Evolutionary conservation across 1,139 yeast genomes (phyloP), one percentile per base, ranked within the genome.

Genomic region (Nadsonia starkeyi-henricii): DNA sequence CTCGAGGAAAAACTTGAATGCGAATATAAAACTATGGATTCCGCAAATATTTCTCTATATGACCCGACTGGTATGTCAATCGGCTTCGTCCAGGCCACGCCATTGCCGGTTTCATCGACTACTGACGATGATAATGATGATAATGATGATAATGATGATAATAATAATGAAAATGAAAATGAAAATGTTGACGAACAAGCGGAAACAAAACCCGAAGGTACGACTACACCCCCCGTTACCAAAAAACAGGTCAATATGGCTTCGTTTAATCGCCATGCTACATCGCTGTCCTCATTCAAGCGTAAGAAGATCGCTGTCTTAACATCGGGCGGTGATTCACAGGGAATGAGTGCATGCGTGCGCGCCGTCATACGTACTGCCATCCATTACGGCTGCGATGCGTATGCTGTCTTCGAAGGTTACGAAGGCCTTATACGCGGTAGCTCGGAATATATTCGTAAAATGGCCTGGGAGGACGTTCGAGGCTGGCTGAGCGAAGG

Each of bases 241-340:
- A 9, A 23, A 5, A 23, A 23, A 23, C 28, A 23, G 5, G 28
- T 23, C 9, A 23, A 23, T 9, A 23, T 23, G 28, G 9, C 28
- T 17, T 18, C 28, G 15, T 28, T 23, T 9, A 23, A 41, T 44
- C 43, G 36, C 8, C 28, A 23, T 23, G 28, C 28, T 23, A n/a
- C 39, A 13, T 33, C 39, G 17, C 39, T 33, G 17, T 33, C 39
- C 4, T 33, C 39, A 13, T 33, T 30, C 19, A 48, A 45, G 20
- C 48, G 46, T n/a, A 52, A 52, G 47, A 57, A 56, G 52, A 84
- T 91, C 56, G 98, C 94, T 7, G 93, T 91, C 47, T 85, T 91
- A 91, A 91, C 98, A 1, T 85, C 96, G 1, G 98, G 98, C 58
- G 98, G 98, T 63, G 98, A 89, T 67, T 88, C 97, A 44, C 98